Evolutionary conservation across 495 filamentous ascomycete species (phyloP), one percentile per base, ranked within the genome.

Genomic region (Hapsidospora chrysogenum): DNA sequence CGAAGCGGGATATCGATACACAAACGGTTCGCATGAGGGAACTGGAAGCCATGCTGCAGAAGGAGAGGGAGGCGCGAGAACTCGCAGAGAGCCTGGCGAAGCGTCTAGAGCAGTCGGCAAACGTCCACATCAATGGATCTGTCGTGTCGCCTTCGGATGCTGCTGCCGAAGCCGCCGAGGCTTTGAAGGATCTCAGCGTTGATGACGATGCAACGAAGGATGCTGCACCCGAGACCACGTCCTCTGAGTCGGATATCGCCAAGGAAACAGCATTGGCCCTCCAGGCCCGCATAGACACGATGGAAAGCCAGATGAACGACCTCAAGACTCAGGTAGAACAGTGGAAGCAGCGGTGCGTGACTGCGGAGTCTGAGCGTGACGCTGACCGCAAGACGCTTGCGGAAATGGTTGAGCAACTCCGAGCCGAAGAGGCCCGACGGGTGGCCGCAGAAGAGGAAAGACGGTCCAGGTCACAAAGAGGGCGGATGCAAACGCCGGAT

Each of bases 371-470:
- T 14, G 84, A 93, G 41, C 66, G 70, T 17, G 64, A 68, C 38
- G 58, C 65, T 25, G 66, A 72, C 32, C 72, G 76, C 34, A 76
- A 76, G 49, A 80, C 76, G 1, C 57, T 97, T 16, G 76, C 78
- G 0, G 84, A 94, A 49, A 87, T 95, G 85, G 76, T 95, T 11
- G 72, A 81, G 45, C 78, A 77, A 19, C 74, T 92, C 42, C 76
- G 76, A 37, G 76, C 84, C 22, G 68, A 72, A 36, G 52, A 57
- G 19, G 50, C 50, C 5, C 52, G 48, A 25, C 43, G 46, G 31
- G 52, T 44, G 16, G 48, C 37, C 3, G 42, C 49, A 9, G 48
- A 51, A 15, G 47, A 46, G 30, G 20, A 23, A 27, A 20, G 33
- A 15, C 21, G 33, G 6, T 36, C 33, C 2, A 20, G 33, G 6